These are phyloP conservation scores for sweet orange (Citrus sinensis) DNA, from an alignment of 345 rosid genomes.

Conservation along the genomic window DNA sequence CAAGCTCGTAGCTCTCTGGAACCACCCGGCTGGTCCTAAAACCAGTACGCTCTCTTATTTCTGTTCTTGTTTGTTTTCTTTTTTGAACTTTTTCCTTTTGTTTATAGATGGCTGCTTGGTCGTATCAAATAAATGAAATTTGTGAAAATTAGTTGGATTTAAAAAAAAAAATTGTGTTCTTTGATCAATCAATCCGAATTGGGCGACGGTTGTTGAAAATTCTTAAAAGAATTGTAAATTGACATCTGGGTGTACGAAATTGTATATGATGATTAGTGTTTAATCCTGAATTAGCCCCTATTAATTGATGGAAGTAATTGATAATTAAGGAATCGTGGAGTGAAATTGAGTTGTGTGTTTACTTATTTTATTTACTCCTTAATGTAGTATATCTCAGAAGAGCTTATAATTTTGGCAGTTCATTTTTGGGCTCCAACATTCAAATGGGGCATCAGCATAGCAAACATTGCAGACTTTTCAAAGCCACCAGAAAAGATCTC, in stretches of 20 bases:
- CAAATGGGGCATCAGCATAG: constrained; percentile 51
- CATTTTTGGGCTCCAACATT: constrained; percentile 60
- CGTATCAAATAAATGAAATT: not conserved
- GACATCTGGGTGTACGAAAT: not conserved
- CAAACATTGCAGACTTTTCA: constrained; percentile 47
- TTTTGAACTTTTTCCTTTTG: not conserved
- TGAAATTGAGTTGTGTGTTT: not conserved
- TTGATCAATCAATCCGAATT: not conserved
- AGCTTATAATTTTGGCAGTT: constrained; percentile 8
- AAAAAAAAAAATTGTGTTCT: no score
- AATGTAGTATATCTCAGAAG: not conserved
- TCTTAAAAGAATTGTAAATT: not conserved
- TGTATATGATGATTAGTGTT: not conserved
- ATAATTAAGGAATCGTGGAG: no score
- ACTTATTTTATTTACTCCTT: not conserved
- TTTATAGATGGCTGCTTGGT: not conserved
- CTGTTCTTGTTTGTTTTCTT: not conserved
- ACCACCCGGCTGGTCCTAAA: constrained; percentile 51
- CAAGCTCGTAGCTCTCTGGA: constrained; percentile 47
- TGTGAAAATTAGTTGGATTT: no score
- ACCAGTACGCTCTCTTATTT: constrained; percentile 28
- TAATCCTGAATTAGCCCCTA: not conserved
- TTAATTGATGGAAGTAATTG: not conserved
- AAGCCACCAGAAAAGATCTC: constrained; percentile 52
- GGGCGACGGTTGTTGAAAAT: not conserved